A percentile compares a stretch with the other conserved stretches of the same genome.
Conservation (phyloP, 106 monocot species). For the Agapanthus africanus region DNA sequence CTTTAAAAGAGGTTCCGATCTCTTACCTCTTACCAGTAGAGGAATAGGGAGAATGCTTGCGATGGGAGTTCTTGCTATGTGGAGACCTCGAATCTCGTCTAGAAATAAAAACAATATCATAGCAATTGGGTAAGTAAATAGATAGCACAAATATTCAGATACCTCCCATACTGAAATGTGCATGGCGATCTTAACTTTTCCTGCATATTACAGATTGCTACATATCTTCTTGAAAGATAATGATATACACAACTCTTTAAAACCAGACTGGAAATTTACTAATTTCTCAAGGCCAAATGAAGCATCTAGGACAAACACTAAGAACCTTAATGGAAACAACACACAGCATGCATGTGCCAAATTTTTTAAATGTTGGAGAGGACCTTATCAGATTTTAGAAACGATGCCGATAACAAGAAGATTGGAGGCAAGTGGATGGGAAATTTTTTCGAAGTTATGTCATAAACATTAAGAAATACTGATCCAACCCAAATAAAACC, state of each 20-base stretch:
- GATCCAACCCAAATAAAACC: too few relatives aligned
- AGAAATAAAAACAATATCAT: constrained; percentile 66
- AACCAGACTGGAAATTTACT: too few relatives aligned
- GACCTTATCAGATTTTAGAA: background rate
- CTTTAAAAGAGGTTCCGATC: background rate
- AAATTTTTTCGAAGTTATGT: too few relatives aligned
- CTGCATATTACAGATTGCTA: constrained; percentile 20
- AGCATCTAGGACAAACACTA: background rate
- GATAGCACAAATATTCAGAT: constrained; percentile 12
- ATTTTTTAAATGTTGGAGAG: background rate
- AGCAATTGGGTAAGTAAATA: constrained; percentile 55
- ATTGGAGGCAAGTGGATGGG: too few relatives aligned
- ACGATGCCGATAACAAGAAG: too few relatives aligned
- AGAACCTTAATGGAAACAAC: background rate
- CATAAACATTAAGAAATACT: too few relatives aligned
- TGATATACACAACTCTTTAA: too few relatives aligned
- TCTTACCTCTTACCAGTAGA: constrained; percentile 57
- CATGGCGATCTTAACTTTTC: constrained; percentile 10
- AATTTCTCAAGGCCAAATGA: too few relatives aligned
- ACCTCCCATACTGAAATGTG: constrained; percentile 16
- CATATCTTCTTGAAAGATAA: background rate
- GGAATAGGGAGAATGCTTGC: constrained; percentile 71
- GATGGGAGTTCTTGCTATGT: constrained; percentile 87
- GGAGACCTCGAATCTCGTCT: constrained; percentile 95
- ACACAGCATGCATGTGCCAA: background rate